Conservation (phyloP, 768 basidiomycete genomes). For the Auricularia auricula-judae region DNA sequence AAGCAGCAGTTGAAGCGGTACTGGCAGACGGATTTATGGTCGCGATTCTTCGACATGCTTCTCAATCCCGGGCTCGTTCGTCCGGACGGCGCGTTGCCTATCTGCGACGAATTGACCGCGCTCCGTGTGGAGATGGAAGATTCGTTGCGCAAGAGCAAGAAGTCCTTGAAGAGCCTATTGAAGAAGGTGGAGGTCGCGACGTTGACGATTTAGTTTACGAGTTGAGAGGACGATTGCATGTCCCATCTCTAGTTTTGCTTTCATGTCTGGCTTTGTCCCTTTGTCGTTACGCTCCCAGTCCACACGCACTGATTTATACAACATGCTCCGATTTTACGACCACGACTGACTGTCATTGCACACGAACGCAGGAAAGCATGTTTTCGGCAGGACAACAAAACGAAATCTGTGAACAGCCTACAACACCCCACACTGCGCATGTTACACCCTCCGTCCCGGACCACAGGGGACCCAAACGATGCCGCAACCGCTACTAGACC, state of each 20-base stretch:
- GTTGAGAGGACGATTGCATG: too few relatives aligned
- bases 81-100: slow-evolving; percentile 51
- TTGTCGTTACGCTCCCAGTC: neutral
- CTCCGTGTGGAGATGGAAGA: slow-evolving; percentile 74
- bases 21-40: slow-evolving; percentile 90
- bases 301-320: neutral
- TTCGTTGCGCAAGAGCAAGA: neutral
- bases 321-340: too few relatives aligned
- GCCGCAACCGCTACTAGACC: neutral
- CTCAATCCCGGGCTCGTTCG: slow-evolving; percentile 68
- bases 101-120: slow-evolving; percentile 52
- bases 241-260: neutral
- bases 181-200: slow-evolving; percentile 55
- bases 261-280: neutral
- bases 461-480: neutral
- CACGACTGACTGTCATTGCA: neutral
- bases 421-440: neutral
- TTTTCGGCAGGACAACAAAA: neutral
- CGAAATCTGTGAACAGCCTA: neutral
- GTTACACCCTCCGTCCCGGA: neutral
- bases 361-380: neutral
- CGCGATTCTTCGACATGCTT: slow-evolving; percentile 66
- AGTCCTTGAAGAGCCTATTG: slow-evolving; percentile 53
- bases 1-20: slow-evolving; percentile 81
- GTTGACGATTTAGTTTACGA: neutral